Evolutionary conservation across 352 stramenopile genomes (phyloP).

Genomic region (Pythium guiyangense): DNA sequence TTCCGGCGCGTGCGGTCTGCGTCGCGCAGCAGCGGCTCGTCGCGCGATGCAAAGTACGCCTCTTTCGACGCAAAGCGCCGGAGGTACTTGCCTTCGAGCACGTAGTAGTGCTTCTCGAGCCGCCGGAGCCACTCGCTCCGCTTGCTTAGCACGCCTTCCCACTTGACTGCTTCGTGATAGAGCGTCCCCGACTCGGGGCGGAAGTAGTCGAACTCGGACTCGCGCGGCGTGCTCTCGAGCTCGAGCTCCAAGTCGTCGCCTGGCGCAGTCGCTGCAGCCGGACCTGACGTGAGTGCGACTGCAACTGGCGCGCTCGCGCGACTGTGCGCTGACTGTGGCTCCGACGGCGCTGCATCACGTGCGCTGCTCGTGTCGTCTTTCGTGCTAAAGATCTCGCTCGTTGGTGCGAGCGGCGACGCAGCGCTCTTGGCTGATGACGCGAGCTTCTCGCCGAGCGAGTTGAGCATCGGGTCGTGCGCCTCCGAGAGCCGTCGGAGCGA

Average conservation of each 20-base stretch:
- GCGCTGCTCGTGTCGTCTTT: slow-evolving; percentile 3
- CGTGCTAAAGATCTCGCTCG: slow-evolving; percentile 14
- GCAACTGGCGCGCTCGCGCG: too few relatives aligned
- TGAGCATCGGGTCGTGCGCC: slow-evolving; percentile 60
- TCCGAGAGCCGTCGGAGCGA: slow-evolving; percentile 57
- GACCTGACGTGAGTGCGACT: too few relatives aligned
- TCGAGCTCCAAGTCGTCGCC: slow-evolving; percentile 6
- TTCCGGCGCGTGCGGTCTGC: slow-evolving; percentile 30
- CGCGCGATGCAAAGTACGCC: slow-evolving; percentile 69
- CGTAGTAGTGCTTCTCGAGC: slow-evolving; percentile 84
- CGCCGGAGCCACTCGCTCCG: slow-evolving; percentile 80
- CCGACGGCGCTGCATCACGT: not conserved
- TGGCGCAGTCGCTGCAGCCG: not conserved
- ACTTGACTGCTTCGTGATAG: slow-evolving; percentile 81
- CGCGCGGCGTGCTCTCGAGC: slow-evolving; percentile 11
- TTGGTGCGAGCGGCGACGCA: slow-evolving; percentile 5
- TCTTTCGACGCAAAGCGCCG: slow-evolving; percentile 81
- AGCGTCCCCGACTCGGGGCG: slow-evolving; percentile 57
- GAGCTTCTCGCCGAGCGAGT: slow-evolving; percentile 62
- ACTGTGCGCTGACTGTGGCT: too few relatives aligned
- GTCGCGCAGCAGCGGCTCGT: slow-evolving; percentile 64
- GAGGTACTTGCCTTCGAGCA: slow-evolving; percentile 83
- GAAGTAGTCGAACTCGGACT: slow-evolving; percentile 31
- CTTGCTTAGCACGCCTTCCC: slow-evolving; percentile 77
- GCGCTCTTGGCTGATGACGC: slow-evolving; percentile 29